phyloP scores from a whole-genome alignment of 2,329 filamentous ascomycete genomes.

The Alternaria sp. region DNA sequence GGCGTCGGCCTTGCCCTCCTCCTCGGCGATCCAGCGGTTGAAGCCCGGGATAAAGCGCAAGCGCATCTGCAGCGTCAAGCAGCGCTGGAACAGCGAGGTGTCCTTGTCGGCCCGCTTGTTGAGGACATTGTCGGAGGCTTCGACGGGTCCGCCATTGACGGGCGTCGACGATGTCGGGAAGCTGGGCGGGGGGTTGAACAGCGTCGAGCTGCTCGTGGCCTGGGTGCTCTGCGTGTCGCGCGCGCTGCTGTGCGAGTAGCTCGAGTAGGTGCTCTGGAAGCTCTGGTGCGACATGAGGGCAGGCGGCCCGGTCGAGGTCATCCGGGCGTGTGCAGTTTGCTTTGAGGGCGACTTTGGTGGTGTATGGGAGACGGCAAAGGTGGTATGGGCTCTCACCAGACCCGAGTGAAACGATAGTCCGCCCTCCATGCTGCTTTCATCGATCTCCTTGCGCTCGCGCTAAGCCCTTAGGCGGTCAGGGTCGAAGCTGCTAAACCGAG shows the following conservation, averaged over 20 bases:
- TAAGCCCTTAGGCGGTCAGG: constrained; percentile 18
- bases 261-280: constrained; percentile 58
- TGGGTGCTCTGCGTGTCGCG: constrained; percentile 59
- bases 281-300: constrained; percentile 56
- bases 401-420: constrained; percentile 30
- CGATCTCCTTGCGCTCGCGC: constrained; percentile 37
- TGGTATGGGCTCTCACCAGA: constrained; percentile 31
- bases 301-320: constrained; percentile 47
- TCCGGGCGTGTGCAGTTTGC: constrained; percentile 40
- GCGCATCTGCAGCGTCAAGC: constrained; percentile 81
- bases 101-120: constrained; percentile 95
- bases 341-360: constrained; percentile 35
- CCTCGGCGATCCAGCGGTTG: constrained; percentile 74
- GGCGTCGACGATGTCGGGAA: constrained; percentile 33
- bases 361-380: constrained; percentile 18
- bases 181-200: constrained; percentile 52
- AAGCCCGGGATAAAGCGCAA: constrained; percentile 86
- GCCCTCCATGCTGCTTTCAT: constrained; percentile 45
- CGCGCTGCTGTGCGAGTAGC: constrained; percentile 56
- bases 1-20: constrained; percentile 72
- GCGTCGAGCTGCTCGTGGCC: constrained; percentile 55
- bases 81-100: constrained; percentile 93
- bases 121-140: constrained; percentile 92
- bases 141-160: constrained; percentile 67
- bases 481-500: constrained; percentile 14